Evolutionary conservation across 306 rosid genomes (phyloP), one percentile per base, ranked within the genome.

Genomic region (Hippophae rhamnoides): DNA sequence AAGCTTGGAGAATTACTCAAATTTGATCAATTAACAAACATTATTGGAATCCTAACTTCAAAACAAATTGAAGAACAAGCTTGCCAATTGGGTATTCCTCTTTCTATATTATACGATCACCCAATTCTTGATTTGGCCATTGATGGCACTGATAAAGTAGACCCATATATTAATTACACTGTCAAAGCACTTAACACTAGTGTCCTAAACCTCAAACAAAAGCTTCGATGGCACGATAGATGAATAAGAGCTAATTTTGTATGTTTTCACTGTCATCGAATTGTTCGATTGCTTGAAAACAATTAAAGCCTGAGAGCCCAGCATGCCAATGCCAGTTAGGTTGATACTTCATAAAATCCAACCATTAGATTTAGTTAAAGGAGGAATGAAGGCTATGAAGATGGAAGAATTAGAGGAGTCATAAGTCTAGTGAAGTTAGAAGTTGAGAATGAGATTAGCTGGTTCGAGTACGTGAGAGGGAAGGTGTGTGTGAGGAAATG

Each of bases 91-190:
- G 23, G 23, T 18, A 18, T 18, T 18, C 23, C 23, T 18, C 23
- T 18, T 0, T 18, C 1, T 1, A 18, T 18, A 18, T 18, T 18
- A 18, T 0, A 18, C 1, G 23, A 18, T 18, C 23, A 18, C 23
- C 23, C 23, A 18, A 18, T 18, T 18, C 1, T 85, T 93, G 14
- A 87, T 65, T 78, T 87, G 46, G 93, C 93, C 56, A 84, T 87
- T 53, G 95, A 87, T 38, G 95, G 95, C 56, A 89, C 93, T 1
- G 95, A 84, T 2, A 93, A 84, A 79, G 95, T 87, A 1, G 93
- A 84, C 73, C 95, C 89, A 78, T 48, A 84, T 72, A 13, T 68
- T 69, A 47, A 74, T 25, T 10, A 41, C 63, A 5, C 74, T 74
- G 12, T 5, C 49, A 31, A 57, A 38, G 56, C 3, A 27, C 57